Conservation (phyloP, 768 basidiomycete species). For the Lepiota venenata region DNA sequence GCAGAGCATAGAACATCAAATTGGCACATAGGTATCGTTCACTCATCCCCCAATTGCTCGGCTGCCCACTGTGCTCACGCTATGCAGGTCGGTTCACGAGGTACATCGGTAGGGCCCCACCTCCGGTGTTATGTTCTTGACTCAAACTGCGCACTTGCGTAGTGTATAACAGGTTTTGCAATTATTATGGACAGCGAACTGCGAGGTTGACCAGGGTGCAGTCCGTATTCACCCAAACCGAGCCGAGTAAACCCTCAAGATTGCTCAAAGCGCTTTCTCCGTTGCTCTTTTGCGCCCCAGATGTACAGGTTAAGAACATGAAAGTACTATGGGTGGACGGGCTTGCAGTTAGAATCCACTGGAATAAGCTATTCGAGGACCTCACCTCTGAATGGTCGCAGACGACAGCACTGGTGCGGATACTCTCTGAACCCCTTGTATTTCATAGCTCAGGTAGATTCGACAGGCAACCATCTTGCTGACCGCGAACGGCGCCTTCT, state of each 20-base stretch:
- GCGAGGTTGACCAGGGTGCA: not conserved
- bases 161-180: constrained; percentile 2
- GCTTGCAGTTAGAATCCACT: not conserved
- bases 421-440: not conserved
- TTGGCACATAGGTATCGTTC: constrained; percentile 8
- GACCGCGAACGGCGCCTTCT: constrained; percentile 6
- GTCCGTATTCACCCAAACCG: not conserved
- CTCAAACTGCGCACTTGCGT: not conserved
- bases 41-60: no score
- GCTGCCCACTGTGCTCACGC: not conserved
- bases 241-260: not conserved
- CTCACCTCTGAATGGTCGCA: constrained; percentile 7
- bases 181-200: constrained; percentile 2
- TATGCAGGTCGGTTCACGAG: constrained; percentile 5
- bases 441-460: not conserved
- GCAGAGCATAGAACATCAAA: constrained; percentile 1
- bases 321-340: not conserved
- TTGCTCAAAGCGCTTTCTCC: not conserved
- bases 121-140: not conserved
- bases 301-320: not conserved
- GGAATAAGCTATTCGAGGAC: constrained; percentile 2
- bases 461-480: constrained; percentile 7
- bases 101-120: not conserved
- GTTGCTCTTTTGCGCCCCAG: constrained; percentile 3
- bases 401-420: not conserved